Conservation (phyloP, 1,284 basidiomycete species). For the Rhodofomes roseus region DNA sequence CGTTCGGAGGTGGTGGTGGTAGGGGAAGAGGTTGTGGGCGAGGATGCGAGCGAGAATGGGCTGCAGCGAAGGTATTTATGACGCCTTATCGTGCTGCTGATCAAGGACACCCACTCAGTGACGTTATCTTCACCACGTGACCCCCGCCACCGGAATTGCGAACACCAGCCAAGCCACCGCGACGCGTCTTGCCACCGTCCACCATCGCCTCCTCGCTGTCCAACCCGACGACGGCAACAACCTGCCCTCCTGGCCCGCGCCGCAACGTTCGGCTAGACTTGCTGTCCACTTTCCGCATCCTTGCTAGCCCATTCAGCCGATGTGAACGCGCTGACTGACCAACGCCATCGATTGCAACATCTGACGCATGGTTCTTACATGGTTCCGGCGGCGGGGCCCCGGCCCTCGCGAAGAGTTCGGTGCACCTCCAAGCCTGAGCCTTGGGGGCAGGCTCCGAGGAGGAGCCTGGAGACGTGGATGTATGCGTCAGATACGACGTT, state of each 20-base stretch:
- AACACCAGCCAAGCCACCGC: not conserved
- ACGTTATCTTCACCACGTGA: conserved; percentile 8
- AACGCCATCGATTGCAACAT: not conserved
- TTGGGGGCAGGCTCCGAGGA: too few species aligned
- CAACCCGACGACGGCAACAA: not conserved
- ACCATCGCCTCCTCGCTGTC: not conserved
- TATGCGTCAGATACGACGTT: too few species aligned
- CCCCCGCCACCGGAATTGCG: not conserved
- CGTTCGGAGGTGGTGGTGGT: conserved; percentile 2
- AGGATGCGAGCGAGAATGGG: conserved; percentile 3
- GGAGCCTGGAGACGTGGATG: not conserved
- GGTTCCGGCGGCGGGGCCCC: not conserved
- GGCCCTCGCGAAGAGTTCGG: not conserved
- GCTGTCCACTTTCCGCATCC: not conserved
- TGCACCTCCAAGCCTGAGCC: not conserved
- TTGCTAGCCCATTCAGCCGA: not conserved
- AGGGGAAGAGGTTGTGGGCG: conserved; percentile 1
- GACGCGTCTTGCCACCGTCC: not conserved
- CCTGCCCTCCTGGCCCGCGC: not conserved
- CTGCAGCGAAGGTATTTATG: conserved; percentile 17
- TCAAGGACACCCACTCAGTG: conserved; percentile 5
- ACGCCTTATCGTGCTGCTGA: conserved; percentile 6
- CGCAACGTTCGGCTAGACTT: too few species aligned
- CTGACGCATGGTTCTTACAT: not conserved
- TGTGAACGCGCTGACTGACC: not conserved